Conservation (phyloP, 306 rosid species). For the Oemleria cerasiformis region DNA sequence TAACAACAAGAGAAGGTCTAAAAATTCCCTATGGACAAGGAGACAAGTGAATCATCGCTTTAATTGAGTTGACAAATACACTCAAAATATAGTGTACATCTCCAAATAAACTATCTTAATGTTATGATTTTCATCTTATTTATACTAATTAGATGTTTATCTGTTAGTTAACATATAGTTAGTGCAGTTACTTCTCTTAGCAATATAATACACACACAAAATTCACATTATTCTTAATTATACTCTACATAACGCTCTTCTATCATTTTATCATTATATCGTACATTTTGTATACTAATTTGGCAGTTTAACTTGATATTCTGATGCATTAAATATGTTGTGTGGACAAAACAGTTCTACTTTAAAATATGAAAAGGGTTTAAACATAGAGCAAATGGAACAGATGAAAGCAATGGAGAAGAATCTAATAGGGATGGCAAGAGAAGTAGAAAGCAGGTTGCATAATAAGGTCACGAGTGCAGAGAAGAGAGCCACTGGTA, state of each 20-base stretch:
- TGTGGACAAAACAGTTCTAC: constrained; percentile 41
- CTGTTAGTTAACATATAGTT: no score
- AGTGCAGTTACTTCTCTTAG: no score
- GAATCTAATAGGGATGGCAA: constrained; percentile 69
- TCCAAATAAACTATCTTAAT: no score
- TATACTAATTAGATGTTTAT: no score
- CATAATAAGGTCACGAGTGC: constrained; percentile 55
- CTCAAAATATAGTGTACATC: no score
- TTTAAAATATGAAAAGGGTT: constrained; percentile 68
- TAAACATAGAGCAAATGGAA: constrained; percentile 69
- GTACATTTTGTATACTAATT: neutral
- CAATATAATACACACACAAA: no score
- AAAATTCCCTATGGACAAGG: no score
- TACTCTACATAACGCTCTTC: neutral
- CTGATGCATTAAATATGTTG: constrained; percentile 24
- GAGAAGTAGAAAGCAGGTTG: constrained; percentile 74
- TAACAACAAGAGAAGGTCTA: no score
- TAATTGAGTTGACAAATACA: no score
- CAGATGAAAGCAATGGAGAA: constrained; percentile 71
- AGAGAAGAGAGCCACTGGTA: constrained; percentile 68
- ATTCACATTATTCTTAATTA: no score
- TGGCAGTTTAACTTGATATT: constrained; percentile 15
- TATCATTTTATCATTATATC: neutral
- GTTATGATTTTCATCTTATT: no score
- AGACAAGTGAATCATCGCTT: no score